A percentile compares a stretch with the other conserved stretches of the same genome.
Evolutionary conservation across 140 eudicot species (phyloP).

Genomic region (Anethum foeniculum): DNA sequence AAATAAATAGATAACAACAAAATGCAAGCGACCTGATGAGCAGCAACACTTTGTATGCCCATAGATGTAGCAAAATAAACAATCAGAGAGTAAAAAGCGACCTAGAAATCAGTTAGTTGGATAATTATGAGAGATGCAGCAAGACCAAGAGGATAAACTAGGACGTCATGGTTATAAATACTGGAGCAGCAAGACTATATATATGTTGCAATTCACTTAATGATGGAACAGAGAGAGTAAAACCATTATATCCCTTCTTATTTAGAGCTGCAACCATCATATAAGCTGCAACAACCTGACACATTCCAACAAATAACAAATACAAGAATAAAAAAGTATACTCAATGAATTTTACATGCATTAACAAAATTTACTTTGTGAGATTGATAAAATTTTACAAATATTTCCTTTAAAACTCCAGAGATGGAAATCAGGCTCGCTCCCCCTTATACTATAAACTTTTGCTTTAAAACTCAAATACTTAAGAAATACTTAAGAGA

Average conservation of each 20-base stretch:
- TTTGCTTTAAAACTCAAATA: constrained; percentile 10
- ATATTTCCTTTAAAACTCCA: neutral
- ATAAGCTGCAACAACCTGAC: constrained; percentile 77
- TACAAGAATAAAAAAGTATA: neutral
- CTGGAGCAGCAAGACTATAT: constrained; percentile 84
- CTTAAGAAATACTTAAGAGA: too few relatives aligned
- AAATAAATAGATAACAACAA: neutral
- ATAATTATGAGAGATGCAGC: neutral
- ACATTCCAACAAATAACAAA: constrained; percentile 14
- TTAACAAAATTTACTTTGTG: neutral
- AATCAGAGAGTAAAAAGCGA: constrained; percentile 78
- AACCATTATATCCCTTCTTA: constrained; percentile 81
- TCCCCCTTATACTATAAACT: constrained; percentile 4
- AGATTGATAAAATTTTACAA: neutral
- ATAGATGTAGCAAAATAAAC: constrained; percentile 85
- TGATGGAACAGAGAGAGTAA: constrained; percentile 64
- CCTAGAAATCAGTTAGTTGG: constrained; percentile 34
- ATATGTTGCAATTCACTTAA: constrained; percentile 55
- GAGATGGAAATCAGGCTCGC: constrained; percentile 18
- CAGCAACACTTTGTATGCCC: constrained; percentile 83
- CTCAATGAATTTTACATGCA: neutral
- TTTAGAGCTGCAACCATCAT: constrained; percentile 85
- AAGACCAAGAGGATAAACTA: constrained; percentile 7
- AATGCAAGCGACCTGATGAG: constrained; percentile 71
- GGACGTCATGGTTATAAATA: constrained; percentile 63